These are phyloP conservation scores for Citrullus mucosospermus DNA, from an alignment of 306 rosid species.

Conservation along the genomic window DNA sequence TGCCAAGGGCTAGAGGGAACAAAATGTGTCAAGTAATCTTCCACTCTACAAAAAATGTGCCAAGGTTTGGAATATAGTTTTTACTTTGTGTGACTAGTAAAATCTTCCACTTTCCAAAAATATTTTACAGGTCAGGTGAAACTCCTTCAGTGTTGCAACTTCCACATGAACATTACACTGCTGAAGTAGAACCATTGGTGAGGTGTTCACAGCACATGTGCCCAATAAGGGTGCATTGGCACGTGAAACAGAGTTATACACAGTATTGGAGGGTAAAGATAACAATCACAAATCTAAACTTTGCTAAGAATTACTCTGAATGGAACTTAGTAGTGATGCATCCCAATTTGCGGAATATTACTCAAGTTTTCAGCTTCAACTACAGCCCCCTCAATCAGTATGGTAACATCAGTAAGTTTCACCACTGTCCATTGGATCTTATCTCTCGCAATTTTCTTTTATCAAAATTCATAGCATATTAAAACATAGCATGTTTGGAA, in stretches of 20 bases:
- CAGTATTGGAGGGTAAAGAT: slow-evolving; percentile 74
- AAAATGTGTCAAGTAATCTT: slow-evolving; percentile 38
- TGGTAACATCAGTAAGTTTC: slow-evolving; percentile 48
- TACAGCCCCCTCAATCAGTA: slow-evolving; percentile 34
- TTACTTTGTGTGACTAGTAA: background rate
- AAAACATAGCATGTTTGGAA: background rate
- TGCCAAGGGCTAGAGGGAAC: slow-evolving; percentile 51
- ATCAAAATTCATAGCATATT: background rate
- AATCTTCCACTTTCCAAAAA: background rate
- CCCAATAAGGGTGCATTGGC: slow-evolving; percentile 78
- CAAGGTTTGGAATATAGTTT: background rate
- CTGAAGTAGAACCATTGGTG: slow-evolving; percentile 19
- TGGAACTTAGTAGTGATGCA: slow-evolving; percentile 69
- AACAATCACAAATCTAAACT: slow-evolving; percentile 56
- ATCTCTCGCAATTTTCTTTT: background rate
- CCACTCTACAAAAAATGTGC: background rate
- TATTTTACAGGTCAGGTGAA: slow-evolving; percentile 32
- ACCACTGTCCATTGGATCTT: background rate
- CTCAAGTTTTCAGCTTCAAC: slow-evolving; percentile 74
- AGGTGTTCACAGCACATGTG: slow-evolving; percentile 71
- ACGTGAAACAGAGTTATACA: slow-evolving; percentile 59
- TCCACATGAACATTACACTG: slow-evolving; percentile 10
- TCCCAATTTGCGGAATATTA: slow-evolving; percentile 47
- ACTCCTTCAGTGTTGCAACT: slow-evolving; percentile 28
- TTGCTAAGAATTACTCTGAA: slow-evolving; percentile 51